These are phyloP conservation scores for Kalaharituber pfeilii DNA, from an alignment of 2,329 filamentous ascomycete genomes.

Conservation along the genomic window DNA sequence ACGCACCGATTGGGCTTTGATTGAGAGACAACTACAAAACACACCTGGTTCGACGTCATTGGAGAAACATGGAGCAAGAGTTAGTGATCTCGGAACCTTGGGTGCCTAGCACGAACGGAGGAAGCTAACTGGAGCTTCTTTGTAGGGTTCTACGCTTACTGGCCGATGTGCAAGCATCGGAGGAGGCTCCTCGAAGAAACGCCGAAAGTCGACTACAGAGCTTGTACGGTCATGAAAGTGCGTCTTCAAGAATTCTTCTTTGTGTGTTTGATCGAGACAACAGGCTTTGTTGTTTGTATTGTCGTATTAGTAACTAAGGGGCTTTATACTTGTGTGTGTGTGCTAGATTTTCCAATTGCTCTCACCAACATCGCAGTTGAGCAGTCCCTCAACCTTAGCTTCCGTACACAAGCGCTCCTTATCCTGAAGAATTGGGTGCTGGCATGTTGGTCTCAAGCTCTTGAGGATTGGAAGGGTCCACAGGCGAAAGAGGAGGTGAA, in stretches of 20 bases:
- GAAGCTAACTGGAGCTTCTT: background rate
- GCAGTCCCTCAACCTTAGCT: conserved; percentile 49
- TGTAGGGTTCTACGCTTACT: conserved; percentile 59
- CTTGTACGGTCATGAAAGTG: conserved; percentile 41
- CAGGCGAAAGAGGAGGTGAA: conserved; percentile 59
- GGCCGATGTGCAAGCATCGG: conserved; percentile 63
- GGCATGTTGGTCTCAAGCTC: conserved; percentile 62
- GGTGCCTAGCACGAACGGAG: background rate
- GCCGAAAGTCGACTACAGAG: conserved; percentile 69
- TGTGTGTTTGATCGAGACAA: background rate
- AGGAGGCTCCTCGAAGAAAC: conserved; percentile 60
- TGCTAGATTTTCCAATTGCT: conserved; percentile 52
- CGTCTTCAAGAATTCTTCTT: conserved; percentile 1
- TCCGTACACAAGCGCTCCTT: conserved; percentile 69
- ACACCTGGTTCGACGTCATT: too few relatives aligned
- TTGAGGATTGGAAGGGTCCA: conserved; percentile 50
- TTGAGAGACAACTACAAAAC: too few relatives aligned
- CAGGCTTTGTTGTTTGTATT: conserved; percentile 1
- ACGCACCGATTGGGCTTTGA: too few relatives aligned
- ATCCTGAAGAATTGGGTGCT: conserved; percentile 69
- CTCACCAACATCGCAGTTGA: conserved; percentile 69
- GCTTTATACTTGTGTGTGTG: background rate
- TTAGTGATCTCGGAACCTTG: conserved; percentile 8
- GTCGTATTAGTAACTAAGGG: background rate
- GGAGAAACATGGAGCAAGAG: conserved; percentile 48